These are phyloP conservation scores for Zygoascus flipseniorum DNA, from an alignment of 805 yeast species.

Conservation along the genomic window DNA sequence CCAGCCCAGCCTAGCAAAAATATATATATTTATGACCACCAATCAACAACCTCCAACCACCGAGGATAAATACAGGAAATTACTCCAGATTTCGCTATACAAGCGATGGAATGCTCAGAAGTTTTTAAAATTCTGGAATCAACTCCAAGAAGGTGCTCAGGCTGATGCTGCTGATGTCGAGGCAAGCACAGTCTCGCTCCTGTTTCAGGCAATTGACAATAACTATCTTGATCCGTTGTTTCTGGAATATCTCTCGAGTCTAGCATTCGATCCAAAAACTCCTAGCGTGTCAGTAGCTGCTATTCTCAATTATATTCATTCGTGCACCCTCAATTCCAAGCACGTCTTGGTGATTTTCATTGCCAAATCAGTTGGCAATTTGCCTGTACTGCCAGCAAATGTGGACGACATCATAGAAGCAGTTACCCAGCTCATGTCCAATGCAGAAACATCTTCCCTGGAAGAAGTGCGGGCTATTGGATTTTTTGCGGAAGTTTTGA, in stretches of 20 bases:
- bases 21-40: conserved; percentile 1
- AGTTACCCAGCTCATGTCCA: background rate
- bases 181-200: background rate
- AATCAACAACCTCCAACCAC: conserved; percentile 7
- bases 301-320: conserved; percentile 11
- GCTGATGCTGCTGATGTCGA: conserved; percentile 6
- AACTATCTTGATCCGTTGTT: conserved; percentile 17
- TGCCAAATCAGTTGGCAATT: conserved; percentile 4
- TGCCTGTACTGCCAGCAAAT: background rate
- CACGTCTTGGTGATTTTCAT: conserved; percentile 1
- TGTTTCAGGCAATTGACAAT: background rate
- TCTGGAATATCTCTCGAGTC: conserved; percentile 21
- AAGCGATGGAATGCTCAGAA: conserved; percentile 15
- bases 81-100: conserved; percentile 10
- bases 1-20: too few relatives aligned
- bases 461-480: background rate
- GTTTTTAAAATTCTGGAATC: conserved; percentile 22
- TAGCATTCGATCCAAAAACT: conserved; percentile 17
- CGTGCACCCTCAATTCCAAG: background rate
- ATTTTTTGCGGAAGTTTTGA: background rate
- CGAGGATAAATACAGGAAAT: conserved; percentile 15
- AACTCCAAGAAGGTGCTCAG: conserved; percentile 20
- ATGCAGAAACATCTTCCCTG: background rate
- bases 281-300: conserved; percentile 17
- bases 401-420: background rate